phyloP scores from a whole-genome alignment of 2,329 filamentous ascomycete species.

The Fusarium coicis region DNA sequence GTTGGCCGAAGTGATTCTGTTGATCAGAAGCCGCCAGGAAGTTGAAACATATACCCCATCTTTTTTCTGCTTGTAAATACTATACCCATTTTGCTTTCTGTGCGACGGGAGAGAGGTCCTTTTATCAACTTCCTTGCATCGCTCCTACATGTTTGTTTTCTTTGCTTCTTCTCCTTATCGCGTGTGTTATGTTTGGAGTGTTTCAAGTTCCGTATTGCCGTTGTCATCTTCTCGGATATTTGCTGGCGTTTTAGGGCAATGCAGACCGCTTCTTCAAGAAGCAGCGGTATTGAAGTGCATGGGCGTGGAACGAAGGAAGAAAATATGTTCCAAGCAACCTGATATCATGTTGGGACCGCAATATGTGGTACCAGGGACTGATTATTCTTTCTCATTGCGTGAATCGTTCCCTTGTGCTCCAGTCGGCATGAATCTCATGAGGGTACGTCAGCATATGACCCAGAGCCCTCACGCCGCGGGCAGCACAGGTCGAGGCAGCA shows the following conservation, averaged over 20 bases:
- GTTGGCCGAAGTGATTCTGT: neutral
- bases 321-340: neutral
- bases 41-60: neutral
- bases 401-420: neutral
- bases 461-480: neutral
- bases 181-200: neutral
- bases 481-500: neutral
- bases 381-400: neutral
- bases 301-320: neutral
- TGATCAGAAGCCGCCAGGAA: neutral
- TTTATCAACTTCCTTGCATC: neutral
- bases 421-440: neutral
- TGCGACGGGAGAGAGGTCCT: neutral
- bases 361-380: neutral
- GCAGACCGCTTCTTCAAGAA: neutral
- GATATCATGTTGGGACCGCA: neutral
- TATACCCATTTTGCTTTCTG: neutral
- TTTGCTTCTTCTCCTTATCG: neutral
- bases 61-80: constrained; percentile 3
- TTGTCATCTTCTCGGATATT: neutral
- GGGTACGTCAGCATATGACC: neutral
- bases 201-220: neutral
- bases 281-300: neutral
- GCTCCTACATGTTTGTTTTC: neutral
- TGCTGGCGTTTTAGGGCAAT: neutral